Evolutionary conservation across 805 yeast genomes (phyloP).

Genomic region (Lachancea mirantina): DNA sequence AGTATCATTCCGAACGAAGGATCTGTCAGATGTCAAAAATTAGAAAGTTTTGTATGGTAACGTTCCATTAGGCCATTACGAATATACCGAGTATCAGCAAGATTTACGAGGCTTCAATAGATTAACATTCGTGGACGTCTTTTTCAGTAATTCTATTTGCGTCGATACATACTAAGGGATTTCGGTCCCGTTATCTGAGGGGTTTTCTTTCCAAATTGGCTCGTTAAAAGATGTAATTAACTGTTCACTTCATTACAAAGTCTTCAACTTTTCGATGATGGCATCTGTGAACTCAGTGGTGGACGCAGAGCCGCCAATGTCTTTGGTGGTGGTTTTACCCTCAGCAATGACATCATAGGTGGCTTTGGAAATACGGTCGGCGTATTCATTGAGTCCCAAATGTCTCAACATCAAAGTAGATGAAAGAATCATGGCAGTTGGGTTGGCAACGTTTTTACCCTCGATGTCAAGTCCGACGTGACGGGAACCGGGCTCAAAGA

Average conservation of each 20-base stretch:
- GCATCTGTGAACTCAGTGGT: constrained; percentile 95
- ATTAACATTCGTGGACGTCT: no score
- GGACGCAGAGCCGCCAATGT: constrained; percentile 83
- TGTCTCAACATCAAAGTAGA: constrained; percentile 91
- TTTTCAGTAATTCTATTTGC: no score
- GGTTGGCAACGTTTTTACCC: constrained; percentile 94
- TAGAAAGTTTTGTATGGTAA: no score
- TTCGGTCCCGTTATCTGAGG: no score
- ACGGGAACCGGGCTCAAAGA: constrained; percentile 99
- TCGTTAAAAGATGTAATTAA: no score
- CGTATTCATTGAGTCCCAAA: constrained; percentile 77
- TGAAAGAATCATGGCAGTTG: constrained; percentile 94
- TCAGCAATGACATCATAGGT: constrained; percentile 86
- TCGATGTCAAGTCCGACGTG: constrained; percentile 96
- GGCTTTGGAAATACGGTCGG: constrained; percentile 82
- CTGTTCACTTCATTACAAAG: constrained; percentile 11
- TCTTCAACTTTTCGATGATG: constrained; percentile 57
- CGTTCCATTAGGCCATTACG: no score
- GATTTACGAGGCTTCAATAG: no score
- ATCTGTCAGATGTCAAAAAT: no score
- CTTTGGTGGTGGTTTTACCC: constrained; percentile 77
- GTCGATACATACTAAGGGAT: no score
- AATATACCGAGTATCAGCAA: no score
- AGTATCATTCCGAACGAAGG: no score
- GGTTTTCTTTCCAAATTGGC: no score